These are phyloP conservation scores for Microsporum audouinii DNA, from an alignment of 2,329 filamentous ascomycete genomes.

Conservation along the genomic window DNA sequence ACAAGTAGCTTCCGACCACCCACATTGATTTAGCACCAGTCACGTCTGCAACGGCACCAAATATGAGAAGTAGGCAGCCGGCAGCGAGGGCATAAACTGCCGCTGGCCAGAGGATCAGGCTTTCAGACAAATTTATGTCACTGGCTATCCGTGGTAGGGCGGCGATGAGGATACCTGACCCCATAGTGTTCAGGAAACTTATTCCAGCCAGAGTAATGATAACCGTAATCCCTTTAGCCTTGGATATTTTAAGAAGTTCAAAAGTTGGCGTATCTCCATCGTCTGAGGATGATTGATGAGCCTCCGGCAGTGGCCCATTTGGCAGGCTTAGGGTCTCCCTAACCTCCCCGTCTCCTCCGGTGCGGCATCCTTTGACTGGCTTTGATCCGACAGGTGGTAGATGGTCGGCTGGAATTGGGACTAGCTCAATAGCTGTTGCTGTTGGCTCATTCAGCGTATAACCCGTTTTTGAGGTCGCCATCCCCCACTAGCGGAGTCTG, in stretches of 20 bases:
- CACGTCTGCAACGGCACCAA: slow-evolving; percentile 40
- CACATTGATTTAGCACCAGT: slow-evolving; percentile 38
- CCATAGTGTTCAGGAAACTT: slow-evolving; percentile 24
- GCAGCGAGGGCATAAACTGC: slow-evolving; percentile 25
- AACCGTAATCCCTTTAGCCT: slow-evolving; percentile 12
- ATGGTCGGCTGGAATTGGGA: background rate
- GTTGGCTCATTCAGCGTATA: background rate
- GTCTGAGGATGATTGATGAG: background rate
- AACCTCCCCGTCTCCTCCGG: background rate
- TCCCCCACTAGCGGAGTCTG: background rate
- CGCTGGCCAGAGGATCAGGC: slow-evolving; percentile 20
- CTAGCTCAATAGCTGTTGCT: background rate
- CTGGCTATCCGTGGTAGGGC: slow-evolving; percentile 21
- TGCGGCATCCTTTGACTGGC: background rate
- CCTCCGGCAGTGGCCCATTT: background rate
- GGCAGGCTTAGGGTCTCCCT: background rate
- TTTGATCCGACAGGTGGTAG: background rate
- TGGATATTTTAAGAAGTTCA: slow-evolving; percentile 8
- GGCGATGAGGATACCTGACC: slow-evolving; percentile 21
- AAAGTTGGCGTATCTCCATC: background rate
- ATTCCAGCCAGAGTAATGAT: slow-evolving; percentile 21
- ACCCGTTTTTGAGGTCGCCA: background rate
- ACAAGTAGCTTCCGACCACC: slow-evolving; percentile 34
- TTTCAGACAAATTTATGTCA: slow-evolving; percentile 20
- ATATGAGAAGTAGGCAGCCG: slow-evolving; percentile 36